Percentiles rank a stretch among this genome's conserved stretches.
Evolutionary conservation across 176 grass and related monocot genomes (phyloP).

Genomic region (Musa beccarii): DNA sequence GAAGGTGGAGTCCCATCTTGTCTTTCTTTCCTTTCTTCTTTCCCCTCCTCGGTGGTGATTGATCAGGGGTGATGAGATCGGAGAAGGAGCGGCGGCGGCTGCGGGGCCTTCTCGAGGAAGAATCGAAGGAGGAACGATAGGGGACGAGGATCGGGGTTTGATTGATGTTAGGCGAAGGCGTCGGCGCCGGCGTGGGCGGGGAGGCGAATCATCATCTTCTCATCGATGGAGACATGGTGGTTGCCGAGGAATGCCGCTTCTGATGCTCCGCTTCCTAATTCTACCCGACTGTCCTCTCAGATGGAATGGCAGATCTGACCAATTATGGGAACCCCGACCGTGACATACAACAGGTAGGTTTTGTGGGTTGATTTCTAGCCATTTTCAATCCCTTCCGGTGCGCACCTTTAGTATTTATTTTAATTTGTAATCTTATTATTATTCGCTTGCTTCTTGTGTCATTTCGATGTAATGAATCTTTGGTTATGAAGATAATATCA

Average conservation of each 20-base stretch:
- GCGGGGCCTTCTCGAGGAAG: neutral
- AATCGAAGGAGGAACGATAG: neutral
- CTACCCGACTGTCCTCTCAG: constrained; percentile 26
- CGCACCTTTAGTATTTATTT: neutral
- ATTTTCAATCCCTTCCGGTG: neutral
- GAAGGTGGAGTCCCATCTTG: no score
- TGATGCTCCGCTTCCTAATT: constrained; percentile 23
- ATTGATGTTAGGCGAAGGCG: constrained; percentile 38
- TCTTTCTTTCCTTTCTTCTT: no score
- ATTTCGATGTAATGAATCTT: no score
- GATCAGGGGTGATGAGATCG: no score
- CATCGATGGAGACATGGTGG: constrained; percentile 29
- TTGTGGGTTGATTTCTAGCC: neutral
- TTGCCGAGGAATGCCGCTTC: neutral
- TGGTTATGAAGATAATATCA: no score
- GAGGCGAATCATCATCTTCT: constrained; percentile 12
- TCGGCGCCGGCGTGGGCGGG: neutral
- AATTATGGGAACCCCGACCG: constrained; percentile 36
- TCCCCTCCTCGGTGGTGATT: no score
- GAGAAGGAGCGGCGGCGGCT: no score
- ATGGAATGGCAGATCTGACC: constrained; percentile 51
- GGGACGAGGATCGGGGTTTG: neutral
- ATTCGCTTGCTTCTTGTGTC: no score
- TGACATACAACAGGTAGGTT: constrained; percentile 27
- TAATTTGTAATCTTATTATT: no score